Evolutionary conservation across 768 basidiomycete genomes (phyloP), one percentile per base, ranked within the genome.

Genomic region (Boletellus sp.): DNA sequence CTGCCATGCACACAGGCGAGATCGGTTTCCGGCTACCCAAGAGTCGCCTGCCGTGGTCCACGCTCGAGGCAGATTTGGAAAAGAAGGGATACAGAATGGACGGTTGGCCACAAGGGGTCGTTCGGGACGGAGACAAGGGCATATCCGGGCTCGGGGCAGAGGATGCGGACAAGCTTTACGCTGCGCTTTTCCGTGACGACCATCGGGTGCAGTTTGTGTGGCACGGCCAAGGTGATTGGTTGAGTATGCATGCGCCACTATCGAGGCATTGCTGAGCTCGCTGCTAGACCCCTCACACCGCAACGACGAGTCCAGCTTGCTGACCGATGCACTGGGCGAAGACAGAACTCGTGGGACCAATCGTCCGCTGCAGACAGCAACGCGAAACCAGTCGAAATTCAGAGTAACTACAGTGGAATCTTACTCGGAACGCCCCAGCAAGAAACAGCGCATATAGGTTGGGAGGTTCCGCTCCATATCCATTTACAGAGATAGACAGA

Each of bases 391-490:
- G 13, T 0, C 31, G 2, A 50, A 15, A 37, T 58, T 48, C 26
- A 47, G 32, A 26, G 23, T 54, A 15, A 50, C 20, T 1, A 54
- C 46, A 19, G 36, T 39, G 3, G 51, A 50, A 26, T 16, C 15
- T 0, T 57, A 41, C 19, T 36, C 7, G 23, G 15, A 20, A 22
- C 38, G 3, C 4, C 6, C n/a, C 32, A 28, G 15, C 2, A 44
- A 37, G 47, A 54, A 28, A 19, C 38, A 10, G 19, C 34, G 43
- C 8, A 9, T n/a, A 28, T 54, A 42, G 37, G 10, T 10, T 2
- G n/a, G 16, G 5, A 23, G 3, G 23, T 17, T 24, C 6, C 16
- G 23, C 10, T 10, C 28, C 28, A 28, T 28, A 26, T 28, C 7
- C 3, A 28, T 28, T 28, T 28, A 28, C 11, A 8, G 2, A 8